Base-by-base conservation (phyloP, 2,329 filamentous ascomycete species). In the Apiospora hydei region DNA sequence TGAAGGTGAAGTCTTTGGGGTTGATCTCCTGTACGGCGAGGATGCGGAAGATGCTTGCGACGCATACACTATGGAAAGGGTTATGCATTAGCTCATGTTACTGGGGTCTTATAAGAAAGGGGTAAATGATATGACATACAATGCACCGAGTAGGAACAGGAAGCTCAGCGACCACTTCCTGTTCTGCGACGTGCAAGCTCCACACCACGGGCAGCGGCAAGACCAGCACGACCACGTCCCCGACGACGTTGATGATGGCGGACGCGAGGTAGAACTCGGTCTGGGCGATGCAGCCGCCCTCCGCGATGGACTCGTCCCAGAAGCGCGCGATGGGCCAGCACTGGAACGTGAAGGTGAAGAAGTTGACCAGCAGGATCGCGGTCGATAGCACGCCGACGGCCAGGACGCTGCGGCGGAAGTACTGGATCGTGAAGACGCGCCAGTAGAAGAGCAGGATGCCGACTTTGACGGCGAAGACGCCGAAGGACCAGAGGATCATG, bases 181-280 rank as follows among this genome's bases (percentile, higher is more conserved):
- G 66, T 73, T 77, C 70, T 70, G 77, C 1, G 77, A 78, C 18
- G 79, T 80, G 76, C 43, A 81, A 57, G 3, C 69, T 64, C 80
- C 79, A 81, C 14, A 81, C 76, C 4, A 80, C 76, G 0, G 80
- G 80, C 11, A 81, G 71, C 13, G 79, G 80, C 49, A 81, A 73
- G 34, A 76, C 73, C 11, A 81, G 74, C 5, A 81, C 78, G 11
- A 77, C 76, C 34, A 80, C 70, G 47, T 81, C 78, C n/a, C 78
- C 78, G 8, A 78, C 69, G 64, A 79, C 78, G 46, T 79, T 79
- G 72, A 80, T 77, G 30, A 79, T 75, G 16, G 75, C 78, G 3
- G 77, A 78, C 10, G 74, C 74, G 4, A 78, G 70, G 53, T 78
- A 79, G 69, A 79, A 78, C 10, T 72, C 71, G 34, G 75, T 73